Percentiles rank a stretch among this genome's conserved stretches.
Evolutionary conservation across 345 rosid genomes (phyloP).

Genomic region (Conringia planisiliqua): DNA sequence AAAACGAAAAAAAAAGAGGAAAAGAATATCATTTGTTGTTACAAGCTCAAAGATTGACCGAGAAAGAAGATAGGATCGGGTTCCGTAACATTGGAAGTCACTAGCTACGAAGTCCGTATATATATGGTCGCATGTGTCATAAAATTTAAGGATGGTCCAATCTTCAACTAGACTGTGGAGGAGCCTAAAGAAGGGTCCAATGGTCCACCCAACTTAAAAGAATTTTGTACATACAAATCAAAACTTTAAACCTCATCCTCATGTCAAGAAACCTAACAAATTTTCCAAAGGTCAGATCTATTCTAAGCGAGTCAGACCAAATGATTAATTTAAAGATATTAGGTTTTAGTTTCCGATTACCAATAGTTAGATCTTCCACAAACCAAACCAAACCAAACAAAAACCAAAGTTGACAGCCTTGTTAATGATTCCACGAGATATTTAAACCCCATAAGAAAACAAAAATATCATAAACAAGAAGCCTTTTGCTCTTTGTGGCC

Average conservation of each 20-base stretch:
- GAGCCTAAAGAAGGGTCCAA: neutral
- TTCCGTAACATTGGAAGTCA: neutral
- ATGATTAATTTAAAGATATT: neutral
- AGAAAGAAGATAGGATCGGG: neutral
- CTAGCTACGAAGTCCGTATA: neutral
- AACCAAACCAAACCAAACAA: neutral
- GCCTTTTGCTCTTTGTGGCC: conserved; percentile 4
- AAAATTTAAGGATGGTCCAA: too few relatives aligned
- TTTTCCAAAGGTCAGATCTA: neutral
- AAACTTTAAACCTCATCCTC: neutral
- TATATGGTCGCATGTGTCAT: neutral
- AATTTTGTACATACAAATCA: neutral
- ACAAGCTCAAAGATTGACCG: neutral
- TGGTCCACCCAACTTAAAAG: neutral
- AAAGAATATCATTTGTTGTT: neutral
- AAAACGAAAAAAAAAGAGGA: neutral
- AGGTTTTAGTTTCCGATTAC: neutral
- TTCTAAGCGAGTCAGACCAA: neutral
- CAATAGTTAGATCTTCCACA: neutral
- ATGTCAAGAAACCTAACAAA: neutral
- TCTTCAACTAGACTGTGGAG: neutral
- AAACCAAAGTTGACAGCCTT: neutral
- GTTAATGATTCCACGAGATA: neutral
- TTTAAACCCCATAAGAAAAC: neutral
- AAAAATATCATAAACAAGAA: neutral